A percentile compares a stretch with the other conserved stretches of the same genome.
These are phyloP conservation scores for Sugiyamaella japonica DNA, from an alignment of 1,139 yeast species.

Conservation along the genomic window DNA sequence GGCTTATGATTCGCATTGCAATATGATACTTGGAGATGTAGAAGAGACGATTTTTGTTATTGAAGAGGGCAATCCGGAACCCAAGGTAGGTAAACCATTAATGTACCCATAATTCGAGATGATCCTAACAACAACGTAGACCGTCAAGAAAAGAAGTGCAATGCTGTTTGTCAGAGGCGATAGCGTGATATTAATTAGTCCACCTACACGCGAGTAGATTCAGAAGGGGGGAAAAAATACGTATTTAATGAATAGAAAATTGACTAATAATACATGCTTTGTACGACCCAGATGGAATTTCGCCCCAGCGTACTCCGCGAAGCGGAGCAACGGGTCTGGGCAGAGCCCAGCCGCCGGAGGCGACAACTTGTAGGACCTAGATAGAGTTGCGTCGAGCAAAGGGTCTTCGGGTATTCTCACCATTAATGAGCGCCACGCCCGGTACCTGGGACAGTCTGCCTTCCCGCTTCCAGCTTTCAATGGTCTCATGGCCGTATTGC, in stretches of 20 bases:
- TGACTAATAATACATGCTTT: constrained; percentile 3
- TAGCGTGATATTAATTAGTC: constrained; percentile 78
- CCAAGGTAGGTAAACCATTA: constrained; percentile 41
- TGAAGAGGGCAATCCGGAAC: constrained; percentile 49
- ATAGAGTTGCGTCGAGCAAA: constrained; percentile 63
- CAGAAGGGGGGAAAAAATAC: not conserved
- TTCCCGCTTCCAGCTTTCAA: constrained; percentile 54
- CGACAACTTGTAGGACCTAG: constrained; percentile 36
- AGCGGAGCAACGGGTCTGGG: no score
- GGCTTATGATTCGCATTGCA: constrained; percentile 96
- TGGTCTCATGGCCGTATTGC: constrained; percentile 62
- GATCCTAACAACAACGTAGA: constrained; percentile 31
- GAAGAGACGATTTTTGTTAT: constrained; percentile 72
- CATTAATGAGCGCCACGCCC: constrained; percentile 44
- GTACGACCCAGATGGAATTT: constrained; percentile 53
- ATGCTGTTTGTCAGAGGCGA: constrained; percentile 97
- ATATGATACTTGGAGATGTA: constrained; percentile 93
- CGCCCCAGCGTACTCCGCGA: no score
- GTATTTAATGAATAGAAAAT: constrained; percentile 1
- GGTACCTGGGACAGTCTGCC: constrained; percentile 65
- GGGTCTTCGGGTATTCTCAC: constrained; percentile 32
- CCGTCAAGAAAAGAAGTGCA: constrained; percentile 66
- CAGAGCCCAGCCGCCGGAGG: no score
- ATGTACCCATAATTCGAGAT: no score
- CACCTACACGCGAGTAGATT: constrained; percentile 29